Evolutionary conservation across 345 rosid genomes (phyloP), one percentile per base, ranked within the genome.

Genomic region (Citrus trifoliata): DNA sequence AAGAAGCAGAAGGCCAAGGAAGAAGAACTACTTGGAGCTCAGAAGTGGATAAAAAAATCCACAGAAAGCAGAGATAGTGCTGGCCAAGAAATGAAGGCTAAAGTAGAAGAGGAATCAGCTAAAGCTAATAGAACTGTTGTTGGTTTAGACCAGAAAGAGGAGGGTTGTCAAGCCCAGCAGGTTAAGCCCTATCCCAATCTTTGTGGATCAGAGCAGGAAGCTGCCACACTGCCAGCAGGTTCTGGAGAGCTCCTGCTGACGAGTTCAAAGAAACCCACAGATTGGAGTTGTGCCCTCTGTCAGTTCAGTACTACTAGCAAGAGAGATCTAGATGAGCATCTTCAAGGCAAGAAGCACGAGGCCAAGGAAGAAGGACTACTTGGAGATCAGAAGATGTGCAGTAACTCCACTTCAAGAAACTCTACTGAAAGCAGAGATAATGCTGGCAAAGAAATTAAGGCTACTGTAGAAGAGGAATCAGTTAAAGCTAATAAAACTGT

Each of bases 201-300:
- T 46, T 46, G 51, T 46, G 51, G 51, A 46, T 3, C 51, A 46
- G 13, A 12, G 51, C 51, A 46, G 51, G 51, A 46, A 46, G 51
- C 51, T 46, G 18, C 24, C 38, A 81, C 78, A 58, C 74, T 78
- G 19, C 78, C 84, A 0, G 51, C 51, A 46, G 51, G 51, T 46
- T 46, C 18, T 46, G 51, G 51, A 16, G 77, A 76, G 78, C 83
- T 60, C 70, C 63, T 69, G 51, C 21, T 60, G 38, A 66, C 25
- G 28, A 76, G 67, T 71, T 61, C 51, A 69, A 79, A 76, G 80
- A 83, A 87, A 84, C 64, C 73, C 4, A 77, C 74, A 77, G 82
- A 81, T 51, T 87, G 87, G 90, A 85, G 85, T 53, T 88, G 93
- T 78, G 86, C 91, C 28, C 74, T 85, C 19, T 90, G 92, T 80